These are phyloP conservation scores for Colletotrichum sp. DNA, from an alignment of 2,329 filamentous ascomycete genomes.

Conservation along the genomic window DNA sequence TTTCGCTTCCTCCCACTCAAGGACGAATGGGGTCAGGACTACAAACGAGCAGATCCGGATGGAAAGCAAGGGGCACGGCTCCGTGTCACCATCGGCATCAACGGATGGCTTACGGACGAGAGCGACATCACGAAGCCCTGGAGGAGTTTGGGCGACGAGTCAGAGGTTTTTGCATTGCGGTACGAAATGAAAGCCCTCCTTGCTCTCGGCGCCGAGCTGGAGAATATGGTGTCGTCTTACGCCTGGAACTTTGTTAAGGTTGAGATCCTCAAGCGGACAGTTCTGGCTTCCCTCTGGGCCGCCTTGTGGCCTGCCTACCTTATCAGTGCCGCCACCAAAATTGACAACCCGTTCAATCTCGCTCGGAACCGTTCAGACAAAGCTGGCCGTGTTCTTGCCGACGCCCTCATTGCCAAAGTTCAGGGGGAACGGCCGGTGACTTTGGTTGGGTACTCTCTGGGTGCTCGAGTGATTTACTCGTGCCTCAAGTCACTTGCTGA, in stretches of 20 bases:
- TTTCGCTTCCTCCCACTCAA: conserved; percentile 78
- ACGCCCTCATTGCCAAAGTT: conserved; percentile 80
- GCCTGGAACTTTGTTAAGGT: conserved; percentile 77
- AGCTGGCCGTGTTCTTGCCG: conserved; percentile 79
- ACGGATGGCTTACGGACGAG: conserved; percentile 81
- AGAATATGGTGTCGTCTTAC: conserved; percentile 73
- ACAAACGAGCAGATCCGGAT: conserved; percentile 26
- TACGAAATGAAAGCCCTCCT: conserved; percentile 84
- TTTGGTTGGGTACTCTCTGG: conserved; percentile 81
- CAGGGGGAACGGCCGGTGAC: conserved; percentile 85
- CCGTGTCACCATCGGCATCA: conserved; percentile 84
- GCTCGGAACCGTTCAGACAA: conserved; percentile 81
- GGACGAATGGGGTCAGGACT: conserved; percentile 42
- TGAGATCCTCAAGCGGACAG: conserved; percentile 76
- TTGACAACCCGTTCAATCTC: conserved; percentile 85
- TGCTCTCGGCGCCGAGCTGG: conserved; percentile 75
- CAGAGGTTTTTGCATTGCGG: conserved; percentile 83
- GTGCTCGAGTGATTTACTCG: conserved; percentile 81
- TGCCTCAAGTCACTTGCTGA: conserved; percentile 80
- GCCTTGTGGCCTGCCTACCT: conserved; percentile 75
- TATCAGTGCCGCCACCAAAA: conserved; percentile 67
- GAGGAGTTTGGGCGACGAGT: conserved; percentile 72
- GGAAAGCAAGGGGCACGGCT: conserved; percentile 55
- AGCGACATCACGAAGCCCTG: conserved; percentile 82
- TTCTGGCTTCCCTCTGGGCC: conserved; percentile 70